Conservation (phyloP, 2,329 filamentous ascomycete genomes). For the Nemania bipapillata region DNA sequence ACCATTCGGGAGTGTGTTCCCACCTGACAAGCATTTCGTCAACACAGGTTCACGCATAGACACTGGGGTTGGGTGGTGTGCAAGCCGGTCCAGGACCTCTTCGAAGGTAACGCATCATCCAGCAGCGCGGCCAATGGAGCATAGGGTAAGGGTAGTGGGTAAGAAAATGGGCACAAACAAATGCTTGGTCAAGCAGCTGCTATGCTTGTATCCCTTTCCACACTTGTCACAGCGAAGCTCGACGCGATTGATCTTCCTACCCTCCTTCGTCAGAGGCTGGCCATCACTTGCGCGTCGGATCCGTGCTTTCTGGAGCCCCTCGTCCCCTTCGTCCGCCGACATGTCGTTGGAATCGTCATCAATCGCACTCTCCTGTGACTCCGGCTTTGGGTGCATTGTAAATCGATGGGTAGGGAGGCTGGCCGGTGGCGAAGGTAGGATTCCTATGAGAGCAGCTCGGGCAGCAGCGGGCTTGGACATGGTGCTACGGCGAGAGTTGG, state of each 20-base stretch:
- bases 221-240: slow-evolving; percentile 97
- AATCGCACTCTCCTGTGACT: slow-evolving; percentile 70
- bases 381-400: slow-evolving; percentile 61
- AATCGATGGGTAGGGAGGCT: slow-evolving; percentile 72
- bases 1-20: slow-evolving; percentile 99
- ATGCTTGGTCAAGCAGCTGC: slow-evolving; percentile 99
- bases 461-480: slow-evolving; percentile 72
- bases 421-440: slow-evolving; percentile 72
- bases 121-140: slow-evolving; percentile 45
- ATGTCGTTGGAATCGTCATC: slow-evolving; percentile 73
- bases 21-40: slow-evolving; percentile 73
- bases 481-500: slow-evolving; percentile 71
- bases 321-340: slow-evolving; percentile 65
- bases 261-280: slow-evolving; percentile 81
- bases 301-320: slow-evolving; percentile 61
- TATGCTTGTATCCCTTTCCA: slow-evolving; percentile 99
- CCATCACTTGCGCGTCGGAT: slow-evolving; percentile 82
- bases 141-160: slow-evolving; percentile 55
- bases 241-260: slow-evolving; percentile 79
- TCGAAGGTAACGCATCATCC: slow-evolving; percentile 44
- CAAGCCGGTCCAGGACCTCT: slow-evolving; percentile 50
- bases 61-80: slow-evolving; percentile 43
- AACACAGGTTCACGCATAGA: slow-evolving; percentile 51
- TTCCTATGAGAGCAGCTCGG: slow-evolving; percentile 64
- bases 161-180: slow-evolving; percentile 85